Conservation (phyloP, 2,329 filamentous ascomycete genomes). For the Ceratocystiopsis brevicomis region DNA sequence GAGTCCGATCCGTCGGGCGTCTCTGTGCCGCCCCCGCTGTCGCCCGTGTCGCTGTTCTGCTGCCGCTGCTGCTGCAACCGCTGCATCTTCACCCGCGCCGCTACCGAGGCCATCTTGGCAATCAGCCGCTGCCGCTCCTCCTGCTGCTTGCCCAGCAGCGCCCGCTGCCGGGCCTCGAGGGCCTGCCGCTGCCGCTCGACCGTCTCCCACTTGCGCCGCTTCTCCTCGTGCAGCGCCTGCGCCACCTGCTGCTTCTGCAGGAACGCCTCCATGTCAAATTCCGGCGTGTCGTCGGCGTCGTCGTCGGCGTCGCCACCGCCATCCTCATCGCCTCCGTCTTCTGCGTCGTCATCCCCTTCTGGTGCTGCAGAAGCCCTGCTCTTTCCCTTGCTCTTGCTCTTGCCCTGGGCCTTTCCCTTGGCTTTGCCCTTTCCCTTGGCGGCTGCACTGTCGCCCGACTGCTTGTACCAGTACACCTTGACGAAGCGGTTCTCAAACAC, state of each 20-base stretch:
- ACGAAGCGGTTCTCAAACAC: conserved; percentile 78
- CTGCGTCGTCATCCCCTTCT: conserved; percentile 6
- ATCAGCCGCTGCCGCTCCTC: conserved; percentile 44
- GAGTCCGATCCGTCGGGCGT: not conserved
- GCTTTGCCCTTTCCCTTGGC: conserved; percentile 8
- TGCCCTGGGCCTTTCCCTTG: not conserved
- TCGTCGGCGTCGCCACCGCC: not conserved
- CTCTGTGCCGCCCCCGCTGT: conserved; percentile 5
- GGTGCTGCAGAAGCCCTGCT: not conserved
- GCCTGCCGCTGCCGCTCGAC: conserved; percentile 39
- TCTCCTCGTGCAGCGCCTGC: conserved; percentile 49
- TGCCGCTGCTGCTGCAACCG: conserved; percentile 4
- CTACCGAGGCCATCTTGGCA: conserved; percentile 35
- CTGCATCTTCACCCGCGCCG: conserved; percentile 1
- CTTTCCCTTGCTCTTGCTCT: not conserved
- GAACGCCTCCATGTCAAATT: conserved; percentile 53
- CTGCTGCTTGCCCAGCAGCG: conserved; percentile 41
- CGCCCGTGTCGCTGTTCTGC: not conserved
- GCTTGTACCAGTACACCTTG: conserved; percentile 60
- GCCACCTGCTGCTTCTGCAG: conserved; percentile 49
- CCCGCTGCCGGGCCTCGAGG: conserved; percentile 43
- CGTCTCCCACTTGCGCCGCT: conserved; percentile 41
- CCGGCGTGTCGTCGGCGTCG: conserved; percentile 16
- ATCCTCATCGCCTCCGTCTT: conserved; percentile 1
- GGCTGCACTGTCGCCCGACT: conserved; percentile 18